Percentiles rank a stretch among this genome's conserved stretches.
These are phyloP conservation scores for Rhododendron williamsianum DNA, from an alignment of 148 eudicot genomes.

Conservation along the genomic window DNA sequence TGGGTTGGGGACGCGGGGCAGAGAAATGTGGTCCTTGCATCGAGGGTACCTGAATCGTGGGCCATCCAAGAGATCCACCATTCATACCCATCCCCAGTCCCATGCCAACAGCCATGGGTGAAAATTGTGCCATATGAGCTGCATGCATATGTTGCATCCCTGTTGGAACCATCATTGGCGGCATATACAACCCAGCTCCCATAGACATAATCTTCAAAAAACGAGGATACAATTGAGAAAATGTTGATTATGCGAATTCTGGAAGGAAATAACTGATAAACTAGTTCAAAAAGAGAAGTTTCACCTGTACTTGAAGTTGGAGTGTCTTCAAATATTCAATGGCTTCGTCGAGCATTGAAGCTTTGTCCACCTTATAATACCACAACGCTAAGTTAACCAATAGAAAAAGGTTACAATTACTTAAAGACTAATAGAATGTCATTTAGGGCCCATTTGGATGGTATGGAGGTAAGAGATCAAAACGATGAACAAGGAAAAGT, in stretches of 20 bases:
- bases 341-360: slow-evolving; percentile 97
- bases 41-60: slow-evolving; percentile 38
- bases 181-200: slow-evolving; percentile 86
- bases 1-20: slow-evolving; percentile 13
- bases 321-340: slow-evolving; percentile 90
- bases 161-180: slow-evolving; percentile 69
- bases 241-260: not conserved
- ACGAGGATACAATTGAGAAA: not conserved
- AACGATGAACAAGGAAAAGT: not conserved
- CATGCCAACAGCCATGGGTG: slow-evolving; percentile 67
- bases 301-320: slow-evolving; percentile 90
- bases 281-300: slow-evolving; percentile 7
- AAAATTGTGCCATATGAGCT: slow-evolving; percentile 62
- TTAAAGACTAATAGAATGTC: not conserved
- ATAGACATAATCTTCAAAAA: slow-evolving; percentile 68
- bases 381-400: slow-evolving; percentile 9
- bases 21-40: slow-evolving; percentile 52
- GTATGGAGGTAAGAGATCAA: not conserved
- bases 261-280: not conserved
- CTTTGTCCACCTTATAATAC: slow-evolving; percentile 71
- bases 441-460: not conserved
- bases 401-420: not conserved
- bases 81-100: slow-evolving; percentile 54
- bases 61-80: slow-evolving; percentile 39
- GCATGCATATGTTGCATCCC: slow-evolving; percentile 68